Conservation (phyloP, 805 yeast genomes). For the Kazachstania viticola region DNA sequence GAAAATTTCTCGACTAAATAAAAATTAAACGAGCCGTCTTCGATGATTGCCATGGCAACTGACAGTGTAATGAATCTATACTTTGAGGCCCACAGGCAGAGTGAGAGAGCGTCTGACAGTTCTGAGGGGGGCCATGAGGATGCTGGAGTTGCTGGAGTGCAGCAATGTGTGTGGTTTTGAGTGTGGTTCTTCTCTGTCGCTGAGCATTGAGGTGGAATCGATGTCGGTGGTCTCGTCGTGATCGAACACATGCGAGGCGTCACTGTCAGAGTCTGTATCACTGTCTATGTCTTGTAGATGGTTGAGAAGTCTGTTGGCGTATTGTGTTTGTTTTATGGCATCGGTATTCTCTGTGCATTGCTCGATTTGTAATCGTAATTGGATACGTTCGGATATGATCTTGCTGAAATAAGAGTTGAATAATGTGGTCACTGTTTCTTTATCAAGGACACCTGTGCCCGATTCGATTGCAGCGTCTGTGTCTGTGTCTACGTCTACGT, state of each 20-base stretch:
- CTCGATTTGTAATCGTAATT: conserved; percentile 18
- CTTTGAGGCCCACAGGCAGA: conserved; percentile 21
- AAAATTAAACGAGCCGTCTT: no score
- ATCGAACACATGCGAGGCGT: conserved; percentile 1
- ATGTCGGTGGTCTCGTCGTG: conserved; percentile 5
- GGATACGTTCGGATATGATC: conserved; percentile 19
- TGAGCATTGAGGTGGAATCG: no score
- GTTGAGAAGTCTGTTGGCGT: not conserved
- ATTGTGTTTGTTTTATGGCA: not conserved
- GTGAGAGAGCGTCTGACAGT: conserved; percentile 21
- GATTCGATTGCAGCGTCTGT: no score
- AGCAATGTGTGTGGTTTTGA: no score
- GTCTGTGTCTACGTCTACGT: no score
- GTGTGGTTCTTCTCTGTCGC: no score
- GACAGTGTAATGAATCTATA: no score
- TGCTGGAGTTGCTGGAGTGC: conserved; percentile 7
- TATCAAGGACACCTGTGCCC: no score
- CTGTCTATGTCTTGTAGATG: not conserved
- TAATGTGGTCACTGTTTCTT: no score
- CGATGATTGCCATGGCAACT: no score
- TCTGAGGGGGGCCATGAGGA: conserved; percentile 10
- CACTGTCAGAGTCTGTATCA: conserved; percentile 2
- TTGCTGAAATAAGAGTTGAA: conserved; percentile 18
- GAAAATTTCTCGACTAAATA: no score
- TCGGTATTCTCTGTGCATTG: conserved; percentile 16